These are phyloP conservation scores for Alternaria ethzedia DNA, from an alignment of 2,329 filamentous ascomycete species.

Conservation along the genomic window DNA sequence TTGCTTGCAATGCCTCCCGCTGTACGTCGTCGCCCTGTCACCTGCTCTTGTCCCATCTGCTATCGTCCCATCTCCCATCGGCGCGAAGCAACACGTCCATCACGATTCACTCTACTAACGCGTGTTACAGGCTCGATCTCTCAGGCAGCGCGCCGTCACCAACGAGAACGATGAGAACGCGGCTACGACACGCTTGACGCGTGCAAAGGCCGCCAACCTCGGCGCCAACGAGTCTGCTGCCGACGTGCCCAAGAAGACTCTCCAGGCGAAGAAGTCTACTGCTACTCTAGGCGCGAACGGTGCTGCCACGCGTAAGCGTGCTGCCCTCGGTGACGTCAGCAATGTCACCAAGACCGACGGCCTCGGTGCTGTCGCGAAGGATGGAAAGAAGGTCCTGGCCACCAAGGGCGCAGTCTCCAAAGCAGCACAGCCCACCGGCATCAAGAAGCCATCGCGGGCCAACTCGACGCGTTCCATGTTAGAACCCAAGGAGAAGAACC, in stretches of 20 bases:
- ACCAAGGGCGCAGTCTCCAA: constrained; percentile 78
- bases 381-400: constrained; percentile 72
- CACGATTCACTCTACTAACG: constrained; percentile 48
- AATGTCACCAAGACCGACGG: constrained; percentile 83
- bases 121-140: constrained; percentile 66
- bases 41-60: constrained; percentile 8
- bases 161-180: constrained; percentile 96
- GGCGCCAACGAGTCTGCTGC: constrained; percentile 59
- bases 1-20: constrained; percentile 61
- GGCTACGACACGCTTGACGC: constrained; percentile 80
- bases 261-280: constrained; percentile 54
- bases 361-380: constrained; percentile 48
- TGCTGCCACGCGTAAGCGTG: constrained; percentile 70
- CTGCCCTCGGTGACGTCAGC: constrained; percentile 91
- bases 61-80: constrained; percentile 14
- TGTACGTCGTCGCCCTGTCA: constrained; percentile 52
- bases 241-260: constrained; percentile 62
- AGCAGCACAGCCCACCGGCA: constrained; percentile 75
- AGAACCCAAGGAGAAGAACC: constrained; percentile 74
- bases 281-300: constrained; percentile 46
- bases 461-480: constrained; percentile 69
- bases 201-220: constrained; percentile 84
- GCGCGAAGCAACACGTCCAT: constrained; percentile 9
- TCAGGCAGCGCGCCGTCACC: constrained; percentile 75
- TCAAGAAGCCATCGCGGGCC: constrained; percentile 73